Base-by-base conservation (phyloP, 2,329 filamentous ascomycete genomes). In the Colletotrichum caudatum region DNA sequence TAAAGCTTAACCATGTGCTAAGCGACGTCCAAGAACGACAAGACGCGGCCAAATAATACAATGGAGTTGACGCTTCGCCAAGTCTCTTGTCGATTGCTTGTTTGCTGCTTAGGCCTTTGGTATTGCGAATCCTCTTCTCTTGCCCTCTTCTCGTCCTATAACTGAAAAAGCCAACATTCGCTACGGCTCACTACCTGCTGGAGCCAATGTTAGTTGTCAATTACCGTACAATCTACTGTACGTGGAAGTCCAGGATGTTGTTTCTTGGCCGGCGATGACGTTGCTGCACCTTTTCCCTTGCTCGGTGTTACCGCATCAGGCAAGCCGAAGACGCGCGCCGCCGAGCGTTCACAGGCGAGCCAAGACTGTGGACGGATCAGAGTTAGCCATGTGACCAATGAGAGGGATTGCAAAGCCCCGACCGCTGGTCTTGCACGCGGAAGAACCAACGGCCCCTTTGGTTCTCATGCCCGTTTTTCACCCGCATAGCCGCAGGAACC, bases 71-170 rank as follows among this genome's bases (percentile, higher is more conserved):
- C 33, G 64, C 59, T 57, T 56, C 46, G 69, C 69, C 59, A 54
- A 64, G 50, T 54, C 48, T 67, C 69, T 72, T 72, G 54, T 57
- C 53, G 29, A 60, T 64, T 72, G 69, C 69, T 72, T 72, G 59
- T 69, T 35, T 51, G 14, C 11, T 48, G 46, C 48, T 29, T 33
- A 51, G 51, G 51, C 50, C 37, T 60, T 63, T 50, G 33, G 61
- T 56, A 44, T 46, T 33, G 35, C 12, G 9, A 14, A 54, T 35
- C 39, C 37, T 48, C 54, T 23, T 18, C 46, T 41, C 44, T 50
- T 39, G 18, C 37, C 26, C 18, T 37, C 14, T 23, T 41, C 44
- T 48, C 18, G 23, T 37, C 26, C 5, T 23, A n/a, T 23, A 33
- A 23, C 35, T 37, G 35, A 37, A 48, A 48, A 53, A 41, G 39